phyloP scores from a whole-genome alignment of 73 alveolate species.

The Tetrahymena borealis region DNA sequence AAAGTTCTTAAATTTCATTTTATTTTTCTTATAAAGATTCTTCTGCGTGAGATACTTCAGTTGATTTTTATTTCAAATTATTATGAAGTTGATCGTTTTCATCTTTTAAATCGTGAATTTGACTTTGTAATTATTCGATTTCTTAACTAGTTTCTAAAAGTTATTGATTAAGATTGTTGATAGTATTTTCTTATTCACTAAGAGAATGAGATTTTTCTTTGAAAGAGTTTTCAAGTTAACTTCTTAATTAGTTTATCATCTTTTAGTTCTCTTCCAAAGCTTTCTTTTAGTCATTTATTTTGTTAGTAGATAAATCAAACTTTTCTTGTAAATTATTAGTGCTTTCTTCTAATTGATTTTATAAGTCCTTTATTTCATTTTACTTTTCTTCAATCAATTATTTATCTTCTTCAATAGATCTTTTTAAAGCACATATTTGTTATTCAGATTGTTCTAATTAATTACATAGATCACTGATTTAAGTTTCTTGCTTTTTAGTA shows the following conservation, averaged over 20 bases:
- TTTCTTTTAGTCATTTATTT: not conserved
- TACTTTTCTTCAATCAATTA: too few relatives aligned
- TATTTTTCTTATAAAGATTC: not conserved
- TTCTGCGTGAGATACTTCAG: not conserved
- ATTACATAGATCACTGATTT: too few relatives aligned
- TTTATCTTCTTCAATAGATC: too few relatives aligned
- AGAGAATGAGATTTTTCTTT: not conserved
- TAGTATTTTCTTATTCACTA: not conserved
- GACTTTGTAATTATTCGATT: not conserved
- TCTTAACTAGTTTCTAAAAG: not conserved
- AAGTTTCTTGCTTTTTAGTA: not conserved
- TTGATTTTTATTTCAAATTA: not conserved
- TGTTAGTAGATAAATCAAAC: not conserved
- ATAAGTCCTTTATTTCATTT: too few relatives aligned
- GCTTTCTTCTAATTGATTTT: not conserved
- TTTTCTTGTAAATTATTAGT: not conserved
- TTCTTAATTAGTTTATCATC: not conserved
- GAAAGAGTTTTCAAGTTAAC: not conserved
- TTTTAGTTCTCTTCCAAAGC: not conserved
- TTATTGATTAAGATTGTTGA: not conserved
- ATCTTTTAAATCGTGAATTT: not conserved
- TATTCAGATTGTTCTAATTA: too few relatives aligned
- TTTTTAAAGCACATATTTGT: too few relatives aligned
- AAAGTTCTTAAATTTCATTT: not conserved
- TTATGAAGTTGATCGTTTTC: not conserved